These are phyloP conservation scores for Rhodomyrtus tomentosa DNA, from an alignment of 345 rosid species.

Conservation along the genomic window DNA sequence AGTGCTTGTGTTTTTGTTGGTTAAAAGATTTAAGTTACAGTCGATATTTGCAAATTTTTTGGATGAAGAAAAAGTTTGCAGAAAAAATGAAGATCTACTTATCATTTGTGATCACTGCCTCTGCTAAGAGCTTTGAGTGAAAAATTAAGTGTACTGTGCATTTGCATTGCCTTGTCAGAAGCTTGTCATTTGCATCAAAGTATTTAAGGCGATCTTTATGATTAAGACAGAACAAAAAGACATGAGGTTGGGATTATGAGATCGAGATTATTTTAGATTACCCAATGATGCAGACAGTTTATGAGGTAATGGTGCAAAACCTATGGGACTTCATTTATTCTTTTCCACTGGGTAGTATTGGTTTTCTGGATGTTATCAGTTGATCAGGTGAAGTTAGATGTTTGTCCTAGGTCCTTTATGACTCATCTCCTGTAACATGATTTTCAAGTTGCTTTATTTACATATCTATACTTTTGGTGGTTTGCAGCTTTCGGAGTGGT, in stretches of 20 bases:
- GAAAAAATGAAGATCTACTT: neutral
- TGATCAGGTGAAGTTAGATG: neutral
- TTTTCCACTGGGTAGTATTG: neutral
- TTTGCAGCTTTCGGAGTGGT: conserved; percentile 78
- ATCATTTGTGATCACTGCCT: neutral
- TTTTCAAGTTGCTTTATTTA: neutral
- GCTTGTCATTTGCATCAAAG: neutral
- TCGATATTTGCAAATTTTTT: neutral
- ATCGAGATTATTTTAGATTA: neutral
- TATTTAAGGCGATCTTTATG: neutral
- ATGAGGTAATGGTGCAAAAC: neutral
- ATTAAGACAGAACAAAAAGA: neutral
- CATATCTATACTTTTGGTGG: neutral
- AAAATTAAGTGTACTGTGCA: neutral
- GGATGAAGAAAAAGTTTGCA: neutral
- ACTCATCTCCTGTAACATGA: neutral
- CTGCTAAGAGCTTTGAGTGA: neutral
- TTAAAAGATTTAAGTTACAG: neutral
- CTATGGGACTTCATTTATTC: neutral
- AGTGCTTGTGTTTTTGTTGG: neutral
- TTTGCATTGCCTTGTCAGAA: neutral
- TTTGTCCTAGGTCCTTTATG: neutral
- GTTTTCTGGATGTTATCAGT: neutral
- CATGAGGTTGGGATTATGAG: neutral
- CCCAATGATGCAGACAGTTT: neutral